Evolutionary conservation across 2,329 filamentous ascomycete species (phyloP), one percentile per base, ranked within the genome.

Genomic region (Aspergillus brasiliensis): DNA sequence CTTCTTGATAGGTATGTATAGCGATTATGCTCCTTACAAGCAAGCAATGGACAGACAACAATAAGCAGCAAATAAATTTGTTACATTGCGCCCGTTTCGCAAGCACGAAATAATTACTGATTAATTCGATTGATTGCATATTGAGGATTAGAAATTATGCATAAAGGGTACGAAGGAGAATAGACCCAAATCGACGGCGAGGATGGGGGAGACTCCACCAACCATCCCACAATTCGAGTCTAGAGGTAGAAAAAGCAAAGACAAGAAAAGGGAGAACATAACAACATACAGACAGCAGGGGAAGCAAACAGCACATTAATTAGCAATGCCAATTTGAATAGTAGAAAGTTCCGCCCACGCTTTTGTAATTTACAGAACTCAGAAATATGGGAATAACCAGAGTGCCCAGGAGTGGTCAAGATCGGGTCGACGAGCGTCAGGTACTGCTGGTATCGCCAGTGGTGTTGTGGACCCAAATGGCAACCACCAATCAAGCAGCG

Each of bases 361-460:
- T 72, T 73, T 73, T 73, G 63, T 74, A 74, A 69, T 74, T 69
- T 74, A 74, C 69, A 74, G 57, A 57, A 57, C 19, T 3, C 47
- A 19, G 27, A 28, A 52, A 52, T 58, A n/a, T 21, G 13, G 25
- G 23, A 31, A 34, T 15, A 21, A 34, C 19, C 11, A 38, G 13
- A 8, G 46, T 42, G 15, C 19, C 8, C 40, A 27, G 17, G 13
- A 23, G 10, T 44, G 31, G 31, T 13, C n/a, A 34, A 15, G 31
- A 11, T 34, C 11, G 27, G 27, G 5, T 28, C 27, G 27, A 28
- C 5, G 27, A 42, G 13, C 8, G 19, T 44, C 19, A 42, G 17
- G 17, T 42, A 42, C 38, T 19, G n/a, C n/a, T n/a, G n/a, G n/a
- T n/a, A n/a, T n/a, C n/a, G n/a, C n/a, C n/a, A n/a, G n/a, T n/a